Percentiles rank a stretch among this genome's conserved stretches.
Conservation (phyloP, 176 grass and related monocot genomes). For the Carex kokanica region DNA sequence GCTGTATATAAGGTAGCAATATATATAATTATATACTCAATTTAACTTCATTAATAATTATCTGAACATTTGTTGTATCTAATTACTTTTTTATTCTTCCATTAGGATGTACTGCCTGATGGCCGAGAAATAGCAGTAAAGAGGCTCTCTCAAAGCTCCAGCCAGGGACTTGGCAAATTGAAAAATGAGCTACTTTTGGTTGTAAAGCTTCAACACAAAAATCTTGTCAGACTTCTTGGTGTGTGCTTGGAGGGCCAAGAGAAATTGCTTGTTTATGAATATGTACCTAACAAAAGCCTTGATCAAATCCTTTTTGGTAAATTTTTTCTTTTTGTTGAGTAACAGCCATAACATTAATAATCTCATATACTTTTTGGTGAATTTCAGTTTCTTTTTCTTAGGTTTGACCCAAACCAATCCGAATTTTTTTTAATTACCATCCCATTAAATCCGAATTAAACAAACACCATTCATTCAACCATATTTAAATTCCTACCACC, state of each 20-base stretch:
- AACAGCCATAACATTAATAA: neutral
- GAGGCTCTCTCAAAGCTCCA: constrained; percentile 10
- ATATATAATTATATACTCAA: neutral
- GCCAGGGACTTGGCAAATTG: constrained; percentile 22
- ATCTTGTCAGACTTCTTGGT: constrained; percentile 31
- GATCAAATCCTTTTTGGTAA: constrained; percentile 32
- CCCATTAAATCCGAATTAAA: too few relatives aligned
- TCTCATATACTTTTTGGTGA: neutral
- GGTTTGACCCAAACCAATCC: too few relatives aligned
- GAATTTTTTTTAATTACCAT: too few relatives aligned
- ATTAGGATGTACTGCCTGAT: constrained; percentile 19
- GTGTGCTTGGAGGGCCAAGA: constrained; percentile 33
- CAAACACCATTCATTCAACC: too few relatives aligned
- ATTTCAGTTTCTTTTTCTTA: neutral
- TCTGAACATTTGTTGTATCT: neutral
- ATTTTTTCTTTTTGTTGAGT: neutral
- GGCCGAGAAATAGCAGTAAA: constrained; percentile 33
- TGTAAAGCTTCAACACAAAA: constrained; percentile 33
- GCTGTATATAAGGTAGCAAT: constrained; percentile 51
- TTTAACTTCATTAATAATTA: neutral
- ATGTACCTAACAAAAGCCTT: constrained; percentile 32
- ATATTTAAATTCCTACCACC: too few relatives aligned
- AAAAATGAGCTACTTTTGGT: constrained; percentile 31
- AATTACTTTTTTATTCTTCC: neutral
- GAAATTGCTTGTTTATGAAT: constrained; percentile 35